Evolutionary conservation across 2,329 filamentous ascomycete species (phyloP).

Genomic region (Fusarium domesticum): DNA sequence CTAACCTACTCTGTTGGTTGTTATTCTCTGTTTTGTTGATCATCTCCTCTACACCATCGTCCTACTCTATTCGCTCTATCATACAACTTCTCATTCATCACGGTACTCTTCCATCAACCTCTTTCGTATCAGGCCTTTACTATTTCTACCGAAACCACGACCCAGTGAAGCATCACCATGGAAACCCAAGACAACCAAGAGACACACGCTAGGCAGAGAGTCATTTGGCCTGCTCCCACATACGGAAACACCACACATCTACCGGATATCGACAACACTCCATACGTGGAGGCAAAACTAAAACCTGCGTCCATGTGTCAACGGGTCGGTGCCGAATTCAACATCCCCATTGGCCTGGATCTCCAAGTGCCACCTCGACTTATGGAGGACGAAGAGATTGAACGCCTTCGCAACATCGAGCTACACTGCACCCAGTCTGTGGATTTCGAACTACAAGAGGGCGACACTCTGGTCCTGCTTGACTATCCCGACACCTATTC

Average conservation of each 20-base stretch:
- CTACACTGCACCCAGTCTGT: slow-evolving; percentile 29
- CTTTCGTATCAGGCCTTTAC: too few relatives aligned
- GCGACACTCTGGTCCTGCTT: slow-evolving; percentile 47
- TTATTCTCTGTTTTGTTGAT: too few relatives aligned
- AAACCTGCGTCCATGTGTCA: slow-evolving; percentile 7
- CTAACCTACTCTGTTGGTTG: too few relatives aligned
- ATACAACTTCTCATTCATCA: too few relatives aligned
- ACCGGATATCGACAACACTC: neutral
- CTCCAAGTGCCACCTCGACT: slow-evolving; percentile 1
- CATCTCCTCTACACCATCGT: too few relatives aligned
- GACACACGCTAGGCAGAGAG: neutral
- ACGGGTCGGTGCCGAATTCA: slow-evolving; percentile 18
- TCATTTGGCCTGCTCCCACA: neutral
- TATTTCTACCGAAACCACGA: too few relatives aligned
- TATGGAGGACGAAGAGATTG: slow-evolving; percentile 15
- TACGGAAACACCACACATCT: neutral
- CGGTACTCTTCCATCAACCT: too few relatives aligned
- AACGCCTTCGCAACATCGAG: slow-evolving; percentile 25
- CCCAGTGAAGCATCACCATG: too few relatives aligned
- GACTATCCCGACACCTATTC: slow-evolving; percentile 33
- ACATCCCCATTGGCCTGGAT: slow-evolving; percentile 7
- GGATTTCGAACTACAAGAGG: slow-evolving; percentile 30
- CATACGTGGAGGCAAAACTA: neutral
- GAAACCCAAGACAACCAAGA: too few relatives aligned
- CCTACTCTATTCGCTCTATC: too few relatives aligned